Evolutionary conservation across 225 moss, liverwort and hornwort genomes (phyloP).

Genomic region (Climacium dendroides): DNA sequence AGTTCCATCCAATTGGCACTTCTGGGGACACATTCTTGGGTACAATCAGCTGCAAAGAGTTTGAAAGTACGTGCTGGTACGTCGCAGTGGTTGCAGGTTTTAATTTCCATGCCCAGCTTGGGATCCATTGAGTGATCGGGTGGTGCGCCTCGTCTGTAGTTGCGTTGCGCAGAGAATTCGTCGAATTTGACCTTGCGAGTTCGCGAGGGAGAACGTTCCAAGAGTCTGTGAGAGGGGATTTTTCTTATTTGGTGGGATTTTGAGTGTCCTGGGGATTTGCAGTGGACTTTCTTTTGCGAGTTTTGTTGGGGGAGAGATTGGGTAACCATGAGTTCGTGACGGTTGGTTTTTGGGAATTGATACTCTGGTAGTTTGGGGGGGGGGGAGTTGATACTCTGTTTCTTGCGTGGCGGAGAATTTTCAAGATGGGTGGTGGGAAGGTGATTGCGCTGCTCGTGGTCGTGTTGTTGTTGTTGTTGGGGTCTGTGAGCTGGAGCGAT

Average conservation of each 20-base stretch:
- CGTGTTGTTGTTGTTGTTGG: background rate
- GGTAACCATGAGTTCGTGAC: background rate
- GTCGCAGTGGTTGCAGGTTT: background rate
- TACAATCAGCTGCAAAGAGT: background rate
- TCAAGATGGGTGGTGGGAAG: background rate
- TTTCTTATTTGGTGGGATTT: background rate
- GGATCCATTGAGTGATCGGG: background rate
- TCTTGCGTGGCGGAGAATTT: background rate
- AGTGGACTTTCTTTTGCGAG: background rate
- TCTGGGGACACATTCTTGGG: background rate
- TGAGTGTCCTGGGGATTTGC: background rate
- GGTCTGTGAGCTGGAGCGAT: slow-evolving; percentile 2
- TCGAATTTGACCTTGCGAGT: background rate
- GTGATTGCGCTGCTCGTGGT: background rate
- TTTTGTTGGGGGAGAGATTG: background rate
- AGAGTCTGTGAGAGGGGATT: background rate
- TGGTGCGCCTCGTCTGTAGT: background rate
- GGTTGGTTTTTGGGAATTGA: background rate
- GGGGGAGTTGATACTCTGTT: background rate
- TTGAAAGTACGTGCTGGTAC: background rate
- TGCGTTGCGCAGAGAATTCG: background rate
- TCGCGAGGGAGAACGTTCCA: background rate
- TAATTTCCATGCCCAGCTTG: background rate
- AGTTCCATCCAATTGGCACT: background rate
- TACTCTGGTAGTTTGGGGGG: background rate